A percentile compares a stretch with the other conserved stretches of the same genome.
Conservation (phyloP, 352 stramenopile species). For the Thraustotheca clavata region DNA sequence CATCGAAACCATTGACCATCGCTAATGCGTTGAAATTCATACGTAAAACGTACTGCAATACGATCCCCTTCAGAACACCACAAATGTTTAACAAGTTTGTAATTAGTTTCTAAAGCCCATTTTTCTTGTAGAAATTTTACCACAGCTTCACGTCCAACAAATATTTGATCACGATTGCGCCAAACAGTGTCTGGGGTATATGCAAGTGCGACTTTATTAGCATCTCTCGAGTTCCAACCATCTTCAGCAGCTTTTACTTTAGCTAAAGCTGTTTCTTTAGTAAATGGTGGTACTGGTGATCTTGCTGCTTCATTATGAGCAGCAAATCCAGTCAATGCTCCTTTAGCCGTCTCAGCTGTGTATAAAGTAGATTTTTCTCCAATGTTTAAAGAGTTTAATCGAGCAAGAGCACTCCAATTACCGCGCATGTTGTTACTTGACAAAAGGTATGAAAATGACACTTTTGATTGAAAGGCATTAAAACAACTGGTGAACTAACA, state of each 20-base stretch:
- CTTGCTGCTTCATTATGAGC: slow-evolving; percentile 10
- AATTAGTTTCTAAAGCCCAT: slow-evolving; percentile 66
- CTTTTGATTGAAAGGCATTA: too few species aligned
- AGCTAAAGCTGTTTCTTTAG: slow-evolving; percentile 48
- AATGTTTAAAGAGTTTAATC: too few species aligned
- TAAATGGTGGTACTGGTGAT: slow-evolving; percentile 69
- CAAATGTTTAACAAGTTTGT: slow-evolving; percentile 86
- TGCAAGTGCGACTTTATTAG: slow-evolving; percentile 56
- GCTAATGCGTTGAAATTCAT: slow-evolving; percentile 61
- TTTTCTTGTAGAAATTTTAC: slow-evolving; percentile 67
- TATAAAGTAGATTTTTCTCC: slow-evolving; percentile 20
- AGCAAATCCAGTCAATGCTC: slow-evolving; percentile 3
- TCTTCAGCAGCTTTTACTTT: slow-evolving; percentile 85
- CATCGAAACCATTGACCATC: slow-evolving; percentile 65
- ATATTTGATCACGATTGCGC: slow-evolving; percentile 79
- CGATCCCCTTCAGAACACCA: slow-evolving; percentile 71
- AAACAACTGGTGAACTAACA: too few species aligned
- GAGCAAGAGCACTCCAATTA: too few species aligned
- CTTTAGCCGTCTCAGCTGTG: slow-evolving; percentile 16
- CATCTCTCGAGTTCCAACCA: slow-evolving; percentile 81
- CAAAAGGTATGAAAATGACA: too few species aligned
- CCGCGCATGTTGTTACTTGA: too few species aligned
- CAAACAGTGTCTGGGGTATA: slow-evolving; percentile 77
- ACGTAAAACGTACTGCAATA: slow-evolving; percentile 84
- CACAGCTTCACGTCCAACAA: slow-evolving; percentile 67